Evolutionary conservation across 169 alveolate species (phyloP), one percentile per base, ranked within the genome.

Genomic region (Plasmodium malariae): DNA sequence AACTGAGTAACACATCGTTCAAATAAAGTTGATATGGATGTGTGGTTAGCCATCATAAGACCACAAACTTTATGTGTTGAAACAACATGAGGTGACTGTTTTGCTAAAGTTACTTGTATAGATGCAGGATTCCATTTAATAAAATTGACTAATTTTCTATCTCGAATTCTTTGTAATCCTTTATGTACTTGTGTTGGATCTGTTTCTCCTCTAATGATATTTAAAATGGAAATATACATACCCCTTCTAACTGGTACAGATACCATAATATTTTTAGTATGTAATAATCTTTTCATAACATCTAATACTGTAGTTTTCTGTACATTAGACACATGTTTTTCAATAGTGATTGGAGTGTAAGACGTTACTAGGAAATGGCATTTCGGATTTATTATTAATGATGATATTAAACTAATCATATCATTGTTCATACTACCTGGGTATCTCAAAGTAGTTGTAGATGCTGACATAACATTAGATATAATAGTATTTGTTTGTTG

Each of bases 101-200:
- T 97, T 30, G 99, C 97, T 37, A 98, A 89, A 2, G 99, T 99
- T 21, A 99, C 99, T 74, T 97, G 98, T 3, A 98, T 97, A 19
- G 99, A 96, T 43, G 99, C 99, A 9, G 99, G 99, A 26, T 99
- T 99, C 99, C 99, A 99, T 87, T 97, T 97, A 40, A 97, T 96
- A 86, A 97, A 97, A 40, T 97, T 96, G 30, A 95, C 97, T 37
- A 94, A 70, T 59, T 94, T 94, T 73, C 95, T 74, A 67, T 93
- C 96, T 54, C 93, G 45, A 19, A 94, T 88, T 86, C 94, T 59
- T 85, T 92, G 95, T 32, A 94, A 69, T 30, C 97, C 92, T 78
- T 74, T 74, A 24, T 86, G 89, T 17, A 92, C 94, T 55, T 92
- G 94, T 9, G 78, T 88, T 11, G 95, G 95, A 59, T 91, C 93